Evolutionary conservation across 805 yeast species (phyloP), one percentile per base, ranked within the genome.

Genomic region (Ogataea salicorniae): DNA sequence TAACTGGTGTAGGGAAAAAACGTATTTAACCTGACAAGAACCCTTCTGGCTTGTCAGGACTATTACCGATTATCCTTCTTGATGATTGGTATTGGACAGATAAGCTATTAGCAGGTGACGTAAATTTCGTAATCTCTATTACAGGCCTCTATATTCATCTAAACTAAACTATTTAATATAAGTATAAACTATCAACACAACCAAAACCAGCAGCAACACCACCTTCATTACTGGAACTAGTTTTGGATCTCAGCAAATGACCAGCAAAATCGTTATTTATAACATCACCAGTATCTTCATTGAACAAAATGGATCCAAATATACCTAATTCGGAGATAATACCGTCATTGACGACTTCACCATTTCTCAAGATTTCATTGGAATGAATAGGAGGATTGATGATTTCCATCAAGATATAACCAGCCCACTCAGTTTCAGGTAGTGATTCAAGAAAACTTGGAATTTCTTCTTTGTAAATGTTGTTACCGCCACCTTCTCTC

Each of bases 141-240:
- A 20, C 20, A 20, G 20, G 20, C 4, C 3, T 18, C 7, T 16
- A 11, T n/a, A 18, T 13, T 6, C 6, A 37, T 14, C 8, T 14
- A 22, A 18, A 37, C n/a, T 39, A 15, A 14, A 7, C 36, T 38
- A 14, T 15, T 46, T 60, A 68, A 49, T 75, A 73, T 38, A 88
- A 69, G 50, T 81, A 79, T 35, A 90, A 74, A 60, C 90, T 86
- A 66, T 94, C 99, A 37, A 94, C 87, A 66, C 97, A 90, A 6
- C 98, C 99, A 68, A 87, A 92, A 1, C 99, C 99, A 15, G 99
- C 99, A 20, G 98, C 98, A 34, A 94, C 97, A 37, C 99, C 99
- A 36, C 99, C 99, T 71, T 94, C 99, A 66, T 94, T 83, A 46
- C 95, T 85, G 4, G 84, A 71, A 54, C 87, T 84, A 48, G 90